Evolutionary conservation across 305 asterid genomes (phyloP), one percentile per base, ranked within the genome.

Genomic region (Fraxinus greggii): DNA sequence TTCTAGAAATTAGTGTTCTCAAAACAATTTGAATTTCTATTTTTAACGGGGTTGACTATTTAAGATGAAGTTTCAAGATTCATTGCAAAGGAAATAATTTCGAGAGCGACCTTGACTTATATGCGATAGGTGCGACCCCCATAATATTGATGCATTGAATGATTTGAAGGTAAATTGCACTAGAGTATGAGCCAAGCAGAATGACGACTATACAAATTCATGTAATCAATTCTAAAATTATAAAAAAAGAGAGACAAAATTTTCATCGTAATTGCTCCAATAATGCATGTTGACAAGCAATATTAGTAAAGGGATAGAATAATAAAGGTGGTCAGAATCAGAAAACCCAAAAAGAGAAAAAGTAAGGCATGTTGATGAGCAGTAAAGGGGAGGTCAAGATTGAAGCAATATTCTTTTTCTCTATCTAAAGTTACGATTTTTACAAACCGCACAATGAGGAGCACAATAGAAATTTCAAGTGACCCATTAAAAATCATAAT

Each of bases 381-480:
- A 65, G 33, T 26, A 65, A 26, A 76, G 79, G 29, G 36, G 4
- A 48, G 24, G 35, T 33, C 48, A 12, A 42, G 40, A 42, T 1
- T 69, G 21, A 42, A 23, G 76, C 29, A 28, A 12, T 38, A 63
- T 36, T 48, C 59, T 48, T 38, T 40, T 36, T 15, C 59, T 48
- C 59, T 48, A 48, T 48, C 59, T 61, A 23, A 26, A 72, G 1
- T 48, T 70, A 32, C 12, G 42, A 38, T 8, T 28, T 23, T 72
- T 80, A 9, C 56, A 32, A 77, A 72, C 78, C 74, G 79, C 79
- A 42, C 79, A 72, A 72, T 51, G 83, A 80, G 83, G 72, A 80
- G 75, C 42, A 7, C n/a, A 45, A 59, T 12, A 70, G 10, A 33
- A n/a, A 29, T 13, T 63, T 61, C 4, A 26, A 26, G 56, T 33